These are phyloP conservation scores for Choanephora cucurbitarum DNA, from an alignment of 371 early-diverging fungal species.

Conservation along the genomic window DNA sequence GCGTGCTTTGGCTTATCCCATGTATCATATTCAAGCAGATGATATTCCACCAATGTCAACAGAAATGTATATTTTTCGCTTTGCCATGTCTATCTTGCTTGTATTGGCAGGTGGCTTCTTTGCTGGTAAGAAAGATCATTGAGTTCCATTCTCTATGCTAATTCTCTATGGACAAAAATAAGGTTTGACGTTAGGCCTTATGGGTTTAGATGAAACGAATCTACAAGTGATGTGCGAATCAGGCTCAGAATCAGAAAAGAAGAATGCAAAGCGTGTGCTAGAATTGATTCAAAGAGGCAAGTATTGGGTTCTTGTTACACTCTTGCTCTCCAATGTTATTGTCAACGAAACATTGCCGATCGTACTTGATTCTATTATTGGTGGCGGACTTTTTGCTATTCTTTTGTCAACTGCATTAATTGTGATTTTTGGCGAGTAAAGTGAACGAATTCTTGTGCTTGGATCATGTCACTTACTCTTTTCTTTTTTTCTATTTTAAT, in stretches of 20 bases:
- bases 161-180: too few relatives aligned
- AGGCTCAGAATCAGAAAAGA: conserved; percentile 65
- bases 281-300: conserved; percentile 69
- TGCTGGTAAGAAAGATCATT: conserved; percentile 14
- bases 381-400: conserved; percentile 84
- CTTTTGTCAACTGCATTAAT: conserved; percentile 84
- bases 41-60: background rate
- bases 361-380: conserved; percentile 76
- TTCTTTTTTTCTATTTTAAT: conserved; percentile 39
- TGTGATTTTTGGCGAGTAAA: conserved; percentile 91
- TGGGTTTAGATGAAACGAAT: conserved; percentile 75
- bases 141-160: too few relatives aligned
- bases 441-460: conserved; percentile 1
- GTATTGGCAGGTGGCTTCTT: conserved; percentile 22
- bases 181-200: conserved; percentile 84
- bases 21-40: background rate
- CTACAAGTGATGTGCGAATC: conserved; percentile 70
- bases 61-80: background rate
- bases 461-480: conserved; percentile 47
- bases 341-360: conserved; percentile 95
- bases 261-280: conserved; percentile 70
- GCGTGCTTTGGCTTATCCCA: background rate
- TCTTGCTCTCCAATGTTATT: conserved; percentile 88
- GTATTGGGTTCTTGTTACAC: conserved; percentile 86
- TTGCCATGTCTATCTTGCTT: background rate